Percentiles rank a stretch among this genome's conserved stretches.
Evolutionary conservation across 2,329 filamentous ascomycete species (phyloP).

Genomic region (Myriosclerotinia curreyana): DNA sequence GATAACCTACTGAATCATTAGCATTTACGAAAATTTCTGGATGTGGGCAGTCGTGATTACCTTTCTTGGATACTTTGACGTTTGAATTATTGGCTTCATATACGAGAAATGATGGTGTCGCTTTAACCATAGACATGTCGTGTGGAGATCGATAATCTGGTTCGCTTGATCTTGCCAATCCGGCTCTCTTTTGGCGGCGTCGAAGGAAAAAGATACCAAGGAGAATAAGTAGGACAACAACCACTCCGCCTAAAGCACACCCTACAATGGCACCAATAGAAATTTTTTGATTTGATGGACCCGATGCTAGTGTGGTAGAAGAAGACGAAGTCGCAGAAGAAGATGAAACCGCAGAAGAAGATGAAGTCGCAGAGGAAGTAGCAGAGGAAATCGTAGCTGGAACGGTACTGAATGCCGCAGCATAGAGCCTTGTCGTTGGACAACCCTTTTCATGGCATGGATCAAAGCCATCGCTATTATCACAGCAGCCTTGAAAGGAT

Average conservation of each 20-base stretch:
- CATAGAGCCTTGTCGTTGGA: neutral
- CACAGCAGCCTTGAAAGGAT: constrained; percentile 18
- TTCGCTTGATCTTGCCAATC: neutral
- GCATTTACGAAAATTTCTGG: neutral
- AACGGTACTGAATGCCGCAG: constrained; percentile 1
- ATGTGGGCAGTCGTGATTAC: neutral
- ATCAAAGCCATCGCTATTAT: neutral
- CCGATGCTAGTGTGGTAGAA: neutral
- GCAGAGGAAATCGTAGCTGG: neutral
- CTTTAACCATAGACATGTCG: neutral
- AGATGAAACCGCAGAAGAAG: neutral
- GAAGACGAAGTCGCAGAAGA: neutral
- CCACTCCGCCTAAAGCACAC: neutral
- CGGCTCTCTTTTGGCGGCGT: neutral
- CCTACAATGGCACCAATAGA: neutral
- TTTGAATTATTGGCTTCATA: neutral
- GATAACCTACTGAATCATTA: constrained; percentile 3
- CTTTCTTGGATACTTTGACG: neutral
- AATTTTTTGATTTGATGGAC: neutral
- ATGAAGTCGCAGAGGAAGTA: neutral
- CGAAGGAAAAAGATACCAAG: neutral
- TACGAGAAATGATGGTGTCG: neutral
- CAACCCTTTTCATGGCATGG: neutral
- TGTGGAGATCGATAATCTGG: neutral
- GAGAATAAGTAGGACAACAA: neutral